Evolutionary conservation across 1,284 basidiomycete species (phyloP).

Genomic region (Boletus smithii): DNA sequence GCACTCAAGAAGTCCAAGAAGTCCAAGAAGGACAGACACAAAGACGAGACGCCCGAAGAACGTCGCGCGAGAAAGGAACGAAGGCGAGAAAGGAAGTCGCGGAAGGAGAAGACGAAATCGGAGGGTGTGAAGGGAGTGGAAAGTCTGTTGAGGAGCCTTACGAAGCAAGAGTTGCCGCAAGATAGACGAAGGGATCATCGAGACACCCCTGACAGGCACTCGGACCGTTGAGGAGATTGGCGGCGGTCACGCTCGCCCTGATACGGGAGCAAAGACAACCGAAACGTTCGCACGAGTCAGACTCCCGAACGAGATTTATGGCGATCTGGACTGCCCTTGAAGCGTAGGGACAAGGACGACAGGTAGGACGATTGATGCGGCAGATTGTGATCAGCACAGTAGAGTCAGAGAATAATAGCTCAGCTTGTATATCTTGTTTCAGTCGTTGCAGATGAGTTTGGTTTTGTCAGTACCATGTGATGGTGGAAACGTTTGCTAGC

Average conservation of each 20-base stretch:
- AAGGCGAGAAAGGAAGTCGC: constrained; percentile 57
- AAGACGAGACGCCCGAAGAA: constrained; percentile 77
- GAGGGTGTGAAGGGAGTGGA: constrained; percentile 44
- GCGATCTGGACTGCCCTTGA: constrained; percentile 1
- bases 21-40: constrained; percentile 55
- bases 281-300: constrained; percentile 9
- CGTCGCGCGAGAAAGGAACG: constrained; percentile 63
- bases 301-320: constrained; percentile 18
- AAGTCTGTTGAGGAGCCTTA: constrained; percentile 39
- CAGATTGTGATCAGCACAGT: constrained; percentile 1
- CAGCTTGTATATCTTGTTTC: constrained; percentile 3
- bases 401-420: constrained; percentile 5
- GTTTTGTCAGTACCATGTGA: background rate
- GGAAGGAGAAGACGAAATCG: constrained; percentile 42
- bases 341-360: constrained; percentile 2
- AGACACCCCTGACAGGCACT: constrained; percentile 9
- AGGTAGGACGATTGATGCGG: constrained; percentile 5
- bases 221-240: constrained; percentile 10
- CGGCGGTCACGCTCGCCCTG: constrained; percentile 18
- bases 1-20: constrained; percentile 58
- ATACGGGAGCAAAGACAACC: constrained; percentile 2
- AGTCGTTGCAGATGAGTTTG: background rate
- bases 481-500: constrained; percentile 1
- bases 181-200: constrained; percentile 10
- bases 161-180: constrained; percentile 9